A percentile compares a stretch with the other conserved stretches of the same genome.
These are phyloP conservation scores for Laburnicola sp. DNA, from an alignment of 2,329 filamentous ascomycete species.

Conservation along the genomic window DNA sequence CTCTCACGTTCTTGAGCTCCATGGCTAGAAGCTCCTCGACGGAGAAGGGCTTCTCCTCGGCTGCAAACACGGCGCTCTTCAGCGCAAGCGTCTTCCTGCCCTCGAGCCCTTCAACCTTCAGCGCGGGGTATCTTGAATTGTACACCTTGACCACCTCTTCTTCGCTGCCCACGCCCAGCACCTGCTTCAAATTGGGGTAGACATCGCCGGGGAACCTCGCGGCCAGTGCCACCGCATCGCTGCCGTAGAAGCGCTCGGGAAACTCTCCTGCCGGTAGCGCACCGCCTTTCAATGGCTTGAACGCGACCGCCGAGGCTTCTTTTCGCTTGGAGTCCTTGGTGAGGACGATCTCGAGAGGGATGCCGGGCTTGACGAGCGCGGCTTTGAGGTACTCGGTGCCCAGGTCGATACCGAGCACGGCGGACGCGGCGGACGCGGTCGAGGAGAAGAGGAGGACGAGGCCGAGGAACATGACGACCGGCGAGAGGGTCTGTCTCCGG, in stretches of 20 bases:
- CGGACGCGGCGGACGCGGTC: slow-evolving; percentile 66
- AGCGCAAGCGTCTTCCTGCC: slow-evolving; percentile 72
- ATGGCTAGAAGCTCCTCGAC: slow-evolving; percentile 95
- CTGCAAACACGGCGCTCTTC: slow-evolving; percentile 74
- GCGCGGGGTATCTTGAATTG: slow-evolving; percentile 72
- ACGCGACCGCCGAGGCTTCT: slow-evolving; percentile 86
- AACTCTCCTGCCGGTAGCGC: slow-evolving; percentile 62
- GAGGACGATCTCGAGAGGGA: slow-evolving; percentile 94
- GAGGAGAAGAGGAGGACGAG: slow-evolving; percentile 59
- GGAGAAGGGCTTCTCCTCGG: slow-evolving; percentile 65
- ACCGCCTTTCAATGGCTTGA: slow-evolving; percentile 78
- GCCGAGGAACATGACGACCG: slow-evolving; percentile 54
- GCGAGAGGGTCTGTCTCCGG: slow-evolving; percentile 45
- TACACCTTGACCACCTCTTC: slow-evolving; percentile 70
- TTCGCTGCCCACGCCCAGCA: slow-evolving; percentile 71
- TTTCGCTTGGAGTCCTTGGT: slow-evolving; percentile 98
- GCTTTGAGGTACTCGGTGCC: slow-evolving; percentile 98
- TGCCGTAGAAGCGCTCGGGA: slow-evolving; percentile 89
- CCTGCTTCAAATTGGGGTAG: slow-evolving; percentile 88
- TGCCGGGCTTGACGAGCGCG: slow-evolving; percentile 91
- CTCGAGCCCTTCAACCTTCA: slow-evolving; percentile 66
- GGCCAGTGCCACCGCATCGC: slow-evolving; percentile 84
- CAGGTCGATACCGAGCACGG: slow-evolving; percentile 89
- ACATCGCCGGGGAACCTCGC: slow-evolving; percentile 90
- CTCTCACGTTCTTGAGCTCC: slow-evolving; percentile 88